A percentile compares a stretch with the other conserved stretches of the same genome.
These are phyloP conservation scores for Lojkania enalia DNA, from an alignment of 2,329 filamentous ascomycete genomes.

Conservation along the genomic window DNA sequence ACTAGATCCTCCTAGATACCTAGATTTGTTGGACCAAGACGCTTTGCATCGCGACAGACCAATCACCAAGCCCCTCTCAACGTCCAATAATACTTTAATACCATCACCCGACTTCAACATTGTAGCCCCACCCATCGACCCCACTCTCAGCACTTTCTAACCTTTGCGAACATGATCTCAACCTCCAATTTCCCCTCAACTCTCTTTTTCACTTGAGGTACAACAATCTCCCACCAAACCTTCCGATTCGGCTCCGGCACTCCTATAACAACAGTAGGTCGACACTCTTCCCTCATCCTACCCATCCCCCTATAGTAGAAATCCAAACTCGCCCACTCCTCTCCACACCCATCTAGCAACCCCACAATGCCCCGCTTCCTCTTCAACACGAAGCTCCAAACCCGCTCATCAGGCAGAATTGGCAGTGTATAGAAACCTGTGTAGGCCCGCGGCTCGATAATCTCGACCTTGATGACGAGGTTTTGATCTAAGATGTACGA, in stretches of 20 bases:
- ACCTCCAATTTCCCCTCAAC: slow-evolving; percentile 6
- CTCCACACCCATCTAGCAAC: slow-evolving; percentile 2
- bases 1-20: too few relatives aligned
- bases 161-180: slow-evolving; percentile 5
- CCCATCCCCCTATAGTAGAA: slow-evolving; percentile 7
- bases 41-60: too few relatives aligned
- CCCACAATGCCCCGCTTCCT: slow-evolving; percentile 2
- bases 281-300: slow-evolving; percentile 5
- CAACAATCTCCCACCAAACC: slow-evolving; percentile 7
- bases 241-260: slow-evolving; percentile 3
- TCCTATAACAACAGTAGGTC: slow-evolving; percentile 8
- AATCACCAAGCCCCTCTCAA: too few relatives aligned
- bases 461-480: slow-evolving; percentile 10
- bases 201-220: slow-evolving; percentile 3
- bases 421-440: slow-evolving; percentile 7
- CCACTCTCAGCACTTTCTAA: neutral
- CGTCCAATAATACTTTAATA: neutral
- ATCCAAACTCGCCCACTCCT: slow-evolving; percentile 10
- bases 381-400: neutral
- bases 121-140: too few relatives aligned
- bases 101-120: too few relatives aligned
- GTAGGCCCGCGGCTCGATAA: slow-evolving; percentile 9
- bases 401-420: slow-evolving; percentile 5
- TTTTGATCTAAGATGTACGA: slow-evolving; percentile 2
- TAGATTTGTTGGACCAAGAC: too few relatives aligned